These are phyloP conservation scores for Quercus robur DNA, from an alignment of 306 rosid genomes.

Conservation along the genomic window DNA sequence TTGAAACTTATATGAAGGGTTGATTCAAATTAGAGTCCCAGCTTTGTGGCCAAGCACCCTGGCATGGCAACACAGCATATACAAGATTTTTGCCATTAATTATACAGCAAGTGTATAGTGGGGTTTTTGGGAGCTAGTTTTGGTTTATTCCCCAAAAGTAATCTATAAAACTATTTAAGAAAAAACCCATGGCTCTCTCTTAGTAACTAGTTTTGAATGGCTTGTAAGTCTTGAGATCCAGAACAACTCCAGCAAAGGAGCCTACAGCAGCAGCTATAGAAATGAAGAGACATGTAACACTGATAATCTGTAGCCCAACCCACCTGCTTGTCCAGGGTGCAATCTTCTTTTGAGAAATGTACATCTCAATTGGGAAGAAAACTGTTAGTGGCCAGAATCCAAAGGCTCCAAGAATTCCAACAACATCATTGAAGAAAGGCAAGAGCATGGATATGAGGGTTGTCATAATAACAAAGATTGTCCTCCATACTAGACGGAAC, in stretches of 20 bases:
- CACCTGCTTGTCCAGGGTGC: conserved; percentile 46
- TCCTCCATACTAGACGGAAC: conserved; percentile 65
- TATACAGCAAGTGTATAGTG: background rate
- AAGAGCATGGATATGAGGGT: conserved; percentile 64
- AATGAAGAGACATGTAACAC: conserved; percentile 42
- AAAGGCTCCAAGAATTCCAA: conserved; percentile 74
- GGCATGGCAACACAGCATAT: background rate
- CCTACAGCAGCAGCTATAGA: conserved; percentile 62
- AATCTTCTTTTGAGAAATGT: conserved; percentile 58
- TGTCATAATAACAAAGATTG: conserved; percentile 50
- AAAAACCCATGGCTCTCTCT: background rate
- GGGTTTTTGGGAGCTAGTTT: background rate
- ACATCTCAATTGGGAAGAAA: conserved; percentile 73
- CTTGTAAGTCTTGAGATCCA: conserved; percentile 71
- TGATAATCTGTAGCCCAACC: conserved; percentile 59
- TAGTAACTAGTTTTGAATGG: conserved; percentile 58
- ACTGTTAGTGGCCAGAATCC: conserved; percentile 83
- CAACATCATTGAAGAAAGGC: conserved; percentile 82
- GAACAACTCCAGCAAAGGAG: conserved; percentile 62
- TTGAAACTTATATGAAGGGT: background rate
- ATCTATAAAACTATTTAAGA: background rate
- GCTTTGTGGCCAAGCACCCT: background rate
- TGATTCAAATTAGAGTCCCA: background rate
- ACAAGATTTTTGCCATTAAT: background rate
- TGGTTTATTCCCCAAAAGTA: background rate